Evolutionary conservation across 257 asterid species (phyloP).

Genomic region (Phtheirospermum japonicum): DNA sequence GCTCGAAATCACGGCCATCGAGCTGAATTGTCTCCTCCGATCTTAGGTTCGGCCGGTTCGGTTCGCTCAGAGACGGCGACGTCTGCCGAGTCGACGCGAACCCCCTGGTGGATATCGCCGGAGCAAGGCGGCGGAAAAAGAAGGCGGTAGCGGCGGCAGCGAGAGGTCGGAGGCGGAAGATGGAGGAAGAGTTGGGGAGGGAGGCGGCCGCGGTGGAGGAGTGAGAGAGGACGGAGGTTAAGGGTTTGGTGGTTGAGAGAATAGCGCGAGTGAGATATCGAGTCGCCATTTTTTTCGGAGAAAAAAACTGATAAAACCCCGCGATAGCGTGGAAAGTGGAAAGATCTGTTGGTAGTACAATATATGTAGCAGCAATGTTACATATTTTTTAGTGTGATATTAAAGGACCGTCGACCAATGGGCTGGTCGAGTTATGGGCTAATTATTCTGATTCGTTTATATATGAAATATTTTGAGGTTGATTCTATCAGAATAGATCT

Average conservation of each 20-base stretch:
- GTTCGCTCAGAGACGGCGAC: conserved; percentile 66
- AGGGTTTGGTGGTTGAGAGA: conserved; percentile 37
- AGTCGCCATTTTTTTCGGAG: conserved; percentile 79
- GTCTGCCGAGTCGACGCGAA: conserved; percentile 64
- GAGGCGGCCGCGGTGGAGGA: conserved; percentile 41
- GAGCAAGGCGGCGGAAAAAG: conserved; percentile 32
- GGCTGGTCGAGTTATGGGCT: too few relatives aligned
- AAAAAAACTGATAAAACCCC: too few relatives aligned
- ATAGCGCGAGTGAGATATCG: conserved; percentile 54
- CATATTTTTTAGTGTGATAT: too few relatives aligned
- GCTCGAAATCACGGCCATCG: conserved; percentile 97
- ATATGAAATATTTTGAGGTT: too few relatives aligned
- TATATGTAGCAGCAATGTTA: too few relatives aligned
- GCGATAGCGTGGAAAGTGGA: too few relatives aligned
- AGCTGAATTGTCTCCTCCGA: conserved; percentile 90
- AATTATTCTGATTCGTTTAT: too few relatives aligned
- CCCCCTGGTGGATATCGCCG: conserved; percentile 45
- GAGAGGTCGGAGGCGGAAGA: conserved; percentile 66
- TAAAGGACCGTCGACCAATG: too few relatives aligned
- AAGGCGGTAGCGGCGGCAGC: conserved; percentile 36
- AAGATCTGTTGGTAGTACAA: too few relatives aligned
- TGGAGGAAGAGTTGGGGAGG: conserved; percentile 29
- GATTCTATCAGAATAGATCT: too few relatives aligned
- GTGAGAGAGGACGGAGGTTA: conserved; percentile 33
- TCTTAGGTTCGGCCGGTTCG: conserved; percentile 91